Evolutionary conservation across 352 stramenopile species (phyloP).

Genomic region (Globisporangium mamillatum): DNA sequence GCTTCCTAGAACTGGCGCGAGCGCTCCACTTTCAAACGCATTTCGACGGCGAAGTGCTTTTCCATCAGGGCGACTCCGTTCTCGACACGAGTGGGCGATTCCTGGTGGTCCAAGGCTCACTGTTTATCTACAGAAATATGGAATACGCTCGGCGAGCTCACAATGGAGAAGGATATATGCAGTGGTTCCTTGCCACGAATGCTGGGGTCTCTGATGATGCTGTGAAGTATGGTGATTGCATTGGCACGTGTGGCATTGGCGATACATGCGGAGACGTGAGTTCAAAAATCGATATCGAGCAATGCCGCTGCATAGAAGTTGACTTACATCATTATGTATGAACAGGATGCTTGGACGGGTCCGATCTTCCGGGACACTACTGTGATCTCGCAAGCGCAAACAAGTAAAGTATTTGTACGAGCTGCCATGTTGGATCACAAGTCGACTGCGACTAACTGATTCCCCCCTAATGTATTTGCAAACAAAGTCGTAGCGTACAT

Average conservation of each 20-base stretch:
- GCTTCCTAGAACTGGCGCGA: constrained; percentile 27
- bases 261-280: constrained; percentile 43
- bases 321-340: background rate
- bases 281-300: background rate
- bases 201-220: constrained; percentile 5
- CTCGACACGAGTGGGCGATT: constrained; percentile 34
- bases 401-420: constrained; percentile 18
- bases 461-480: background rate
- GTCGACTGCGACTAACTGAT: background rate
- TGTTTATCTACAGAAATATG: constrained; percentile 37
- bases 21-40: constrained; percentile 29
- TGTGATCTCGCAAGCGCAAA: constrained; percentile 39
- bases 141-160: constrained; percentile 16
- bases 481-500: constrained; percentile 32
- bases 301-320: background rate
- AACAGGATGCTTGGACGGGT: constrained; percentile 6
- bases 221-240: constrained; percentile 35
- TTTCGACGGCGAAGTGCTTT: constrained; percentile 44
- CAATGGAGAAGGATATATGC: constrained; percentile 29
- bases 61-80: constrained; percentile 38
- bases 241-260: constrained; percentile 33
- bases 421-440: background rate
- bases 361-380: constrained; percentile 34
- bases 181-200: constrained; percentile 25
- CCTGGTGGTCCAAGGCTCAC: constrained; percentile 39